phyloP scores from a whole-genome alignment of 495 filamentous ascomycete genomes.

The Alectoria sarmentosa region DNA sequence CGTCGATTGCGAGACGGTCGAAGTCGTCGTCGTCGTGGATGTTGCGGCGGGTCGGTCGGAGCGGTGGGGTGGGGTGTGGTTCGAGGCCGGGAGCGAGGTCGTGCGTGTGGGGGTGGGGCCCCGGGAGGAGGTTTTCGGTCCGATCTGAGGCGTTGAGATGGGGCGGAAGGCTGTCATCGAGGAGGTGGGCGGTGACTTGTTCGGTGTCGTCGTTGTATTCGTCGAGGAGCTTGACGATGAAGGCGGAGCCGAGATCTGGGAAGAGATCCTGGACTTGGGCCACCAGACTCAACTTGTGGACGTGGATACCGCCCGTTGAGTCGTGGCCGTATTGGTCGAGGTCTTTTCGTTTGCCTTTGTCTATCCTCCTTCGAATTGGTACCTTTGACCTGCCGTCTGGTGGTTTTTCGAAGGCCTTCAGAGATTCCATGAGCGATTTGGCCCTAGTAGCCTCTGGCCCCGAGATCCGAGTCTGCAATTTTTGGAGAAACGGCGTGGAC shows the following conservation, averaged over 20 bases:
- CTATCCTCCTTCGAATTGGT: slow-evolving; percentile 33
- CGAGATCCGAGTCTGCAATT: slow-evolving; percentile 34
- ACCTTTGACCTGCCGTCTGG: slow-evolving; percentile 49
- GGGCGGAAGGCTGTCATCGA: slow-evolving; percentile 71
- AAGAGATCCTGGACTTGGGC: slow-evolving; percentile 90
- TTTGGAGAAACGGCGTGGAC: slow-evolving; percentile 44
- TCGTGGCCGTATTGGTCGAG: slow-evolving; percentile 38
- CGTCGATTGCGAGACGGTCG: slow-evolving; percentile 57
- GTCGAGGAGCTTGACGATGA: slow-evolving; percentile 71
- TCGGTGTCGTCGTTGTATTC: slow-evolving; percentile 73
- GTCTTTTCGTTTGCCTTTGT: slow-evolving; percentile 64
- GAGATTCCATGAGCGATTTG: slow-evolving; percentile 48
- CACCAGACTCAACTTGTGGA: slow-evolving; percentile 76
- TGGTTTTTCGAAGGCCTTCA: slow-evolving; percentile 46
- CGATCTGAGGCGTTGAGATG: slow-evolving; percentile 51
- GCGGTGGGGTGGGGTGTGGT: slow-evolving; percentile 32
- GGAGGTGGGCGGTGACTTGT: slow-evolving; percentile 70
- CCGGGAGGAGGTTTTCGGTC: slow-evolving; percentile 43
- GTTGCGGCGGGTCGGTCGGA: slow-evolving; percentile 48
- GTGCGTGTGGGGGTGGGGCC: slow-evolving; percentile 20
- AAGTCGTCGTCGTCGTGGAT: slow-evolving; percentile 76
- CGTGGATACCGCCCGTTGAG: slow-evolving; percentile 51
- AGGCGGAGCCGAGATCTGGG: slow-evolving; percentile 77
- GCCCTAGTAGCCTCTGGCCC: slow-evolving; percentile 39
- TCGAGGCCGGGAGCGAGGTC: slow-evolving; percentile 38